Evolutionary conservation across 306 rosid genomes (phyloP).

Genomic region (Lotus japonicus): DNA sequence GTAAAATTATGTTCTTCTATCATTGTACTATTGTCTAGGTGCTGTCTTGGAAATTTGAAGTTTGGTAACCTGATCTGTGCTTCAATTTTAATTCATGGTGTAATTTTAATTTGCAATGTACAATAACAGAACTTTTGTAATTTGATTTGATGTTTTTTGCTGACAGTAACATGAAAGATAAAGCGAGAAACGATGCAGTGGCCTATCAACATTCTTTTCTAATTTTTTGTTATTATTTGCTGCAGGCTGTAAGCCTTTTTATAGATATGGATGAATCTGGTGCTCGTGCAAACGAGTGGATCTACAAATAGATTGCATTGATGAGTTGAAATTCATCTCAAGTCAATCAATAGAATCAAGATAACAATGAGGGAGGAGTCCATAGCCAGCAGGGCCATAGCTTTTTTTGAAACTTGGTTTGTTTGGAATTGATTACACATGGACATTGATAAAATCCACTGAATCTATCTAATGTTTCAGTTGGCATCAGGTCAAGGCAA

Average conservation of each 20-base stretch:
- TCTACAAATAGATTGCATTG: conserved; percentile 55
- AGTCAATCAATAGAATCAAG: background rate
- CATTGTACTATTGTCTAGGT: background rate
- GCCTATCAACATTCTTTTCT: background rate
- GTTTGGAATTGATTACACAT: conserved; percentile 3
- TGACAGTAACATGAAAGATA: background rate
- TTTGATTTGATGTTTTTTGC: background rate
- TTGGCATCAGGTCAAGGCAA: conserved; percentile 23
- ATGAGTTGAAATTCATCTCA: conserved; percentile 9
- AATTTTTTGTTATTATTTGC: conserved; percentile 9
- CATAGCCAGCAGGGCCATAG: conserved; percentile 9
- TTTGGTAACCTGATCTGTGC: background rate
- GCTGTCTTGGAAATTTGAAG: background rate
- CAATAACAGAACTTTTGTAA: background rate
- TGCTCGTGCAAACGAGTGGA: conserved; percentile 89
- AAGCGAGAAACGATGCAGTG: no score
- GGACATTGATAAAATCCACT: conserved; percentile 4
- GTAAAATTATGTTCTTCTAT: conserved; percentile 31
- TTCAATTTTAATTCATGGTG: background rate
- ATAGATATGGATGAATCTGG: conserved; percentile 95
- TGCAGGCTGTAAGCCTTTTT: conserved; percentile 95
- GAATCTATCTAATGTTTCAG: conserved; percentile 17
- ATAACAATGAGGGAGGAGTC: background rate
- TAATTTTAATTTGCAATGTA: no score
- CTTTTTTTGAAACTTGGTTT: background rate